Conservation (phyloP, 2,329 filamentous ascomycete genomes). For the Penicillium griseofulvum region DNA sequence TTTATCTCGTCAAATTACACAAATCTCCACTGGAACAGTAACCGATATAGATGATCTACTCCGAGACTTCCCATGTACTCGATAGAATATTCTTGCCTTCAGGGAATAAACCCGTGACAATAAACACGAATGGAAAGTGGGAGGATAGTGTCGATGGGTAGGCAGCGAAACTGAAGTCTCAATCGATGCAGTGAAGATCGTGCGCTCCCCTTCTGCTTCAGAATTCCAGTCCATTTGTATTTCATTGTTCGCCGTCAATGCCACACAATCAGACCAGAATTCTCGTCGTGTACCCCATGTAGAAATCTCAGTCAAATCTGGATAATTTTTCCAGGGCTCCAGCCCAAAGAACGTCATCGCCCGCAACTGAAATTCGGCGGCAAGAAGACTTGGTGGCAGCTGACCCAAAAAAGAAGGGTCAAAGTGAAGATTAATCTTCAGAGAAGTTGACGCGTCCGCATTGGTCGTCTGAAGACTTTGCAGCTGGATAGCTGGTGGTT, state of each 20-base stretch:
- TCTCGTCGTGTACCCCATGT: slow-evolving; percentile 8
- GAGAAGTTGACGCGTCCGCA: background rate
- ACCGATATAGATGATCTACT: background rate
- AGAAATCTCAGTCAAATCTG: slow-evolving; percentile 6
- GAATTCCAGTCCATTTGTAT: background rate
- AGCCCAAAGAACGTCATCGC: slow-evolving; percentile 16
- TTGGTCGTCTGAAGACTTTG: background rate
- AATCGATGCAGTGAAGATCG: slow-evolving; percentile 2
- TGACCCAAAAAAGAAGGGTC: background rate
- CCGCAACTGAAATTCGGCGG: slow-evolving; percentile 7
- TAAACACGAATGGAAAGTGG: slow-evolving; percentile 19
- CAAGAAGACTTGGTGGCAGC: slow-evolving; percentile 4
- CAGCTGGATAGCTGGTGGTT: slow-evolving; percentile 7
- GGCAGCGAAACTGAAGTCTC: slow-evolving; percentile 4
- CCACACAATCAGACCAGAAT: slow-evolving; percentile 5
- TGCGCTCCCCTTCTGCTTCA: background rate
- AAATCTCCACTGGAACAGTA: slow-evolving; percentile 2
- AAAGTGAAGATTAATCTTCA: slow-evolving; percentile 13
- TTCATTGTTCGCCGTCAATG: background rate
- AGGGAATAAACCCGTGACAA: slow-evolving; percentile 16
- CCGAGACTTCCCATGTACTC: background rate
- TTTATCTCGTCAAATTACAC: background rate
- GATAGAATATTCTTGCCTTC: slow-evolving; percentile 4
- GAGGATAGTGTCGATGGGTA: background rate
- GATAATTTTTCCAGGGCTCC: slow-evolving; percentile 12